Conservation (phyloP, 2,329 filamentous ascomycete species). For the Aspergillus oerlinghausenensis region DNA sequence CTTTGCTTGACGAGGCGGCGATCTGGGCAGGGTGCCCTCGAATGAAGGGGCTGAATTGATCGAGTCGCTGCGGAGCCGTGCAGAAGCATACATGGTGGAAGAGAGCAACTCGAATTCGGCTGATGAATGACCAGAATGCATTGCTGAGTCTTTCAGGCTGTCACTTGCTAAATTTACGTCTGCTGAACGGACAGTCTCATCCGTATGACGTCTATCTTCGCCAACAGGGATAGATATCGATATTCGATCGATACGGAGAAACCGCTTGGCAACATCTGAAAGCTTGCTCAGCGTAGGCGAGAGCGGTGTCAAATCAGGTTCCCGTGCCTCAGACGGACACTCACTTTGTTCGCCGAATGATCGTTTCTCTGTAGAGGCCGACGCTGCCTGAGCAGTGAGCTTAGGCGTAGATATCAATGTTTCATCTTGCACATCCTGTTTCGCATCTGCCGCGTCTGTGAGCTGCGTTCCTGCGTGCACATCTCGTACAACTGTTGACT, state of each 20-base stretch:
- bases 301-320: slow-evolving; percentile 13
- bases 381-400: slow-evolving; percentile 17
- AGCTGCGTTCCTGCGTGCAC: neutral
- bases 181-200: slow-evolving; percentile 5
- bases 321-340: slow-evolving; percentile 9
- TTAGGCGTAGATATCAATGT: slow-evolving; percentile 26
- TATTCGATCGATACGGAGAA: slow-evolving; percentile 33
- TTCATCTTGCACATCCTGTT: slow-evolving; percentile 10
- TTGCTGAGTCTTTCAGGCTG: slow-evolving; percentile 18
- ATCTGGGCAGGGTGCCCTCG: slow-evolving; percentile 8
- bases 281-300: slow-evolving; percentile 17
- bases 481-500: slow-evolving; percentile 10
- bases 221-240: slow-evolving; percentile 32
- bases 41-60: slow-evolving; percentile 11
- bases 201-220: slow-evolving; percentile 6
- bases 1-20: slow-evolving; percentile 1
- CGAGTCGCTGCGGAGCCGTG: slow-evolving; percentile 16
- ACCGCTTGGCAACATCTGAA: slow-evolving; percentile 29
- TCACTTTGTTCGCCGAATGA: slow-evolving; percentile 2
- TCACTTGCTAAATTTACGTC: slow-evolving; percentile 11
- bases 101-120: slow-evolving; percentile 21
- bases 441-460: neutral
- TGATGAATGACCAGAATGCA: slow-evolving; percentile 17
- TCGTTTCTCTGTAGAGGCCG: slow-evolving; percentile 10
- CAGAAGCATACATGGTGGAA: slow-evolving; percentile 20